These are phyloP conservation scores for Scheffersomyces parashehatae DNA, from an alignment of 1,139 yeast species.

Conservation along the genomic window DNA sequence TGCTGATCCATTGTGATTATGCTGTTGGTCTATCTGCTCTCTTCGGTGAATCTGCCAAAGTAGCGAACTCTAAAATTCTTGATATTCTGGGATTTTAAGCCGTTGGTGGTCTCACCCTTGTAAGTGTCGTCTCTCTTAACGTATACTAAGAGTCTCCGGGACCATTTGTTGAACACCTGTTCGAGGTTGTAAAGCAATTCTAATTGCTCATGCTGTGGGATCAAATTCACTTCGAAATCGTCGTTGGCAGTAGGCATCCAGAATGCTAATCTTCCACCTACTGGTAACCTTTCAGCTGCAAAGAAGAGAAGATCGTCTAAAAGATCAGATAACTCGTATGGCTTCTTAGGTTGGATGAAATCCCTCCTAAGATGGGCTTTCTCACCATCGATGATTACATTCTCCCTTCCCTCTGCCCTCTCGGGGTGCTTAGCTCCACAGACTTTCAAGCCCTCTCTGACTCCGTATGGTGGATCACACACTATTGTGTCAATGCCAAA, in stretches of 20 bases:
- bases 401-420: constrained; percentile 63
- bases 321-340: constrained; percentile 75
- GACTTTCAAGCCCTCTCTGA: constrained; percentile 91
- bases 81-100: constrained; percentile 37
- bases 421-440: constrained; percentile 76
- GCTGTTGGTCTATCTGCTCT: constrained; percentile 21
- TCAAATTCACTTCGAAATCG: constrained; percentile 67
- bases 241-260: constrained; percentile 99
- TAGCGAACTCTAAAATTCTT: constrained; percentile 79
- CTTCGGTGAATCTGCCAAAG: constrained; percentile 62
- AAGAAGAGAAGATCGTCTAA: constrained; percentile 75
- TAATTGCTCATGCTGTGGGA: constrained; percentile 77
- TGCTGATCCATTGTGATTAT: background rate
- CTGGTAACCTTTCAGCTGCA: constrained; percentile 69
- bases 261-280: constrained; percentile 79
- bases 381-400: constrained; percentile 71
- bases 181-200: constrained; percentile 74
- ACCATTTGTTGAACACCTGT: constrained; percentile 92
- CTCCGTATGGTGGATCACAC: constrained; percentile 98
- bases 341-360: constrained; percentile 90
- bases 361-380: constrained; percentile 77
- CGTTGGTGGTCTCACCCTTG: constrained; percentile 59
- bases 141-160: constrained; percentile 80
- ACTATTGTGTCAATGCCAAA: constrained; percentile 76
- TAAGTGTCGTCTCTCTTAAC: constrained; percentile 61